A percentile compares a stretch with the other conserved stretches of the same genome.
Conservation (phyloP, 192 early-diverging fungal species). For the Coemansia sp. region DNA sequence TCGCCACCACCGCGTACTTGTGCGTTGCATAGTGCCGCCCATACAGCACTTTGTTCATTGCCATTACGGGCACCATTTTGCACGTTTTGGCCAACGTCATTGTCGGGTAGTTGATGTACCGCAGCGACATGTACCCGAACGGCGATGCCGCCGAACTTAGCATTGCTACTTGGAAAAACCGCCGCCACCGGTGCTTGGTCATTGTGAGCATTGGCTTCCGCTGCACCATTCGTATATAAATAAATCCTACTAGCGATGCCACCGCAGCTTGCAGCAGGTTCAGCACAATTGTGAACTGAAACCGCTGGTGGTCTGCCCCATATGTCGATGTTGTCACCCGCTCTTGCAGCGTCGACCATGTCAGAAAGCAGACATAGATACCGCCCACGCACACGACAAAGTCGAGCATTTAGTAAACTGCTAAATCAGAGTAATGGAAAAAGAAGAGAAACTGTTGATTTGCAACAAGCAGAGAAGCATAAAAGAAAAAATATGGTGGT, state of each 20-base stretch:
- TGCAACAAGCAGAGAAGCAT: neutral
- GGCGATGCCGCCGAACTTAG: conserved; percentile 73
- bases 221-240: conserved; percentile 68
- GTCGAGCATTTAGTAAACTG: conserved; percentile 52
- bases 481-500: too few relatives aligned
- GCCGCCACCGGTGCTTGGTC: conserved; percentile 50
- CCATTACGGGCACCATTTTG: conserved; percentile 92
- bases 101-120: conserved; percentile 96
- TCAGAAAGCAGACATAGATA: conserved; percentile 94
- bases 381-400: conserved; percentile 68
- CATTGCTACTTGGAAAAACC: conserved; percentile 77
- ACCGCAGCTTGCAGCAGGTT: conserved; percentile 82
- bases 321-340: conserved; percentile 84
- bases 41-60: conserved; percentile 94
- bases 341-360: conserved; percentile 95
- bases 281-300: conserved; percentile 89
- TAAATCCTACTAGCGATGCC: conserved; percentile 68
- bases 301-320: conserved; percentile 61
- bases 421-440: neutral
- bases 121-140: conserved; percentile 90
- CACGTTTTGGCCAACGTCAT: conserved; percentile 96
- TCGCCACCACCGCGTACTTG: conserved; percentile 81
- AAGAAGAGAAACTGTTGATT: neutral
- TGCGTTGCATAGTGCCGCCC: conserved; percentile 78
- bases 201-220: conserved; percentile 41